A percentile compares a stretch with the other conserved stretches of the same genome.
These are phyloP conservation scores for Nakaseomyces delphensis DNA, from an alignment of 1,139 yeast genomes.

Conservation along the genomic window DNA sequence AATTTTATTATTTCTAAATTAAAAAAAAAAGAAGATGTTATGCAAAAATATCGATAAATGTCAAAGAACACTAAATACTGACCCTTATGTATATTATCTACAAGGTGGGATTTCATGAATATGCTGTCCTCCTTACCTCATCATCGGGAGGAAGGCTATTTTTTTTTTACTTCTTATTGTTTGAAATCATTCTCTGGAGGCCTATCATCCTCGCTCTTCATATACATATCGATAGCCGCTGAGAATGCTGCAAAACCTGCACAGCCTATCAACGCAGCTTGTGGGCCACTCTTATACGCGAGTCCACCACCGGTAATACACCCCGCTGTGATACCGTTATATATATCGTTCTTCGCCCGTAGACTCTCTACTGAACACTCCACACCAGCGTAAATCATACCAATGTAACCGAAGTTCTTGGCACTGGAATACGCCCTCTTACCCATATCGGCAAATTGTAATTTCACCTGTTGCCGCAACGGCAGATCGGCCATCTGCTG, in stretches of 20 bases:
- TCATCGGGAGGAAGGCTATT: too few relatives aligned
- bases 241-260: constrained; percentile 97
- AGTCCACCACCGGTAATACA: constrained; percentile 96
- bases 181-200: constrained; percentile 91
- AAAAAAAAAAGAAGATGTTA: too few relatives aligned
- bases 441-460: constrained; percentile 91
- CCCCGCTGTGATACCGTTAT: constrained; percentile 89
- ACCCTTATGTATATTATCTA: too few relatives aligned
- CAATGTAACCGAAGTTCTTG: constrained; percentile 89
- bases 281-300: constrained; percentile 89
- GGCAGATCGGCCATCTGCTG: constrained; percentile 57
- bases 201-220: constrained; percentile 75
- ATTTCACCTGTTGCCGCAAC: constrained; percentile 82
- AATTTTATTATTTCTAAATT: background rate
- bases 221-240: constrained; percentile 82
- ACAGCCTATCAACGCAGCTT: constrained; percentile 84
- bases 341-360: constrained; percentile 85
- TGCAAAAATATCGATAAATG: too few relatives aligned
- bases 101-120: too few relatives aligned
- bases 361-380: constrained; percentile 76
- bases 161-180: too few relatives aligned
- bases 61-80: too few relatives aligned
- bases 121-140: too few relatives aligned
- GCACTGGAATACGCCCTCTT: constrained; percentile 79
- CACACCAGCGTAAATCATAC: constrained; percentile 87